Evolutionary conservation across 108 stramenopile genomes (phyloP), one percentile per base, ranked within the genome.

Genomic region (Epipyxis sp.): DNA sequence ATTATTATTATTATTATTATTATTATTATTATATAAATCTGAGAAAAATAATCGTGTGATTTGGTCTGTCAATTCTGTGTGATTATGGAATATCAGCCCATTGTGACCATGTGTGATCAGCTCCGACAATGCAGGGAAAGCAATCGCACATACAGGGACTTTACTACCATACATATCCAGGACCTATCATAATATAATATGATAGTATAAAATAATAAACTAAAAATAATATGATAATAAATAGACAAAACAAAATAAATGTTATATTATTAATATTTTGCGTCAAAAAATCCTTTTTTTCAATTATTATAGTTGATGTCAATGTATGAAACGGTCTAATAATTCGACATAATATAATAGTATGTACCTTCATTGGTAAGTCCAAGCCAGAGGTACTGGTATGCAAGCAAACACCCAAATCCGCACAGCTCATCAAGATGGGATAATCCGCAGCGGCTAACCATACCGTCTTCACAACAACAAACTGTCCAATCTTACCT

Each of bases 281-380:
- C n/a, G n/a, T n/a, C n/a, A n/a, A n/a, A n/a, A n/a, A n/a, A n/a
- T n/a, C n/a, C n/a, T n/a, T n/a, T n/a, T n/a, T n/a, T n/a, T n/a
- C n/a, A n/a, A n/a, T n/a, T n/a, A n/a, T n/a, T n/a, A n/a, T n/a
- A n/a, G n/a, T n/a, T n/a, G n/a, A n/a, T n/a, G n/a, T n/a, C n/a
- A n/a, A n/a, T n/a, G n/a, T n/a, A n/a, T n/a, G n/a, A n/a, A n/a
- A n/a, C n/a, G n/a, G n/a, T n/a, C n/a, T n/a, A n/a, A n/a, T n/a
- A n/a, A n/a, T n/a, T n/a, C n/a, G n/a, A n/a, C n/a, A n/a, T n/a
- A n/a, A n/a, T n/a, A n/a, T n/a, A n/a, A n/a, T n/a, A n/a, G n/a
- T n/a, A n/a, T n/a, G n/a, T 35, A 99, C 94, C 79, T 99, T 99
- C 96, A 99, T 99, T 27, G 99, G 99, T 34, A 98, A 83, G 83